Evolutionary conservation across 1,139 yeast genomes (phyloP), one percentile per base, ranked within the genome.

Genomic region (Taphrina betulina): DNA sequence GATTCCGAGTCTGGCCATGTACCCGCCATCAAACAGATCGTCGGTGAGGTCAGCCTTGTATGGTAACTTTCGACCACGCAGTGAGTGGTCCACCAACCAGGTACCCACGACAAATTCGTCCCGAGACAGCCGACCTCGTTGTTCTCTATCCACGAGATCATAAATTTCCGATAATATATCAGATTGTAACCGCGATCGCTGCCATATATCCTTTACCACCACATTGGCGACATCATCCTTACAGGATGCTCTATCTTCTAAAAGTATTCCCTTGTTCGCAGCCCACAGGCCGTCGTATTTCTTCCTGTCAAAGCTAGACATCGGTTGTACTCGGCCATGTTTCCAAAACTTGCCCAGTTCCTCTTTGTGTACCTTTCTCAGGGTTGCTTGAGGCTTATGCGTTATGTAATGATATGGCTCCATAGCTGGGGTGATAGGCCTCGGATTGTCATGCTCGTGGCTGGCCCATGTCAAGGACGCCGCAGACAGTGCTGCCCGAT

Each of bases 81-180:
- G 74, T 66, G 95, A 86, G 68, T 90, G 97, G 69, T 90, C 97
- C 1, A 90, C 92, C 5, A 88, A 71, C 97, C 97, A 90, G 87
- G 85, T 88, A 0, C 97, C 97, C 10, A 89, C 94, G 33, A 90
- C 72, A 65, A 90, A 90, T 61, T 89, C 89, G 42, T 81, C 82
- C 60, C 86, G 79, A 65, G 83, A 85, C 53, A 90, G 72, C 0
- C 88, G 79, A 0, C 95, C 95, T 68, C 86, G 95, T 45, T 74
- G 73, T 62, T 90, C 72, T 45, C 78, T 77, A 66, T 88, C 96
- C n/a, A 89, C 95, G 53, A 89, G 72, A 40, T 79, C 77, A 89
- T 95, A 90, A 24, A 90, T 82, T 44, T 78, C 78, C n/a, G 73
- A 75, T 31, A 90, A 72, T 0, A 80, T 77, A 28, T 79, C 84